A percentile compares a stretch with the other conserved stretches of the same genome.
These are phyloP conservation scores for Aspergillus biplanus DNA, from an alignment of 495 filamentous ascomycete species.

Conservation along the genomic window DNA sequence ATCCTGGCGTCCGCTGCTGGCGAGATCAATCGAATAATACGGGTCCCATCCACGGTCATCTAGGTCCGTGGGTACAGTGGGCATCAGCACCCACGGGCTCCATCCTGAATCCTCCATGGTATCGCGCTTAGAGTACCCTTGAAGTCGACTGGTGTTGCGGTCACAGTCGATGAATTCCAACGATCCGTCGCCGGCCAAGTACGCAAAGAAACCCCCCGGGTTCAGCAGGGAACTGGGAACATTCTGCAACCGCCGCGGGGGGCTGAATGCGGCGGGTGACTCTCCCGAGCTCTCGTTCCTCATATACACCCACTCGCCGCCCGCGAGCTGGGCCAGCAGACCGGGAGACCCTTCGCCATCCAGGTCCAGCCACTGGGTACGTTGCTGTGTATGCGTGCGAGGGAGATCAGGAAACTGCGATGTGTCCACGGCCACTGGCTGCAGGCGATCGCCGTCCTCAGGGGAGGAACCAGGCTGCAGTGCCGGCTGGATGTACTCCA, in stretches of 20 bases:
- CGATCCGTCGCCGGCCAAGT: not conserved
- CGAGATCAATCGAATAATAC: not conserved
- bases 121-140: not conserved
- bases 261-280: not conserved
- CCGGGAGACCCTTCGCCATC: slow-evolving; percentile 11
- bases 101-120: not conserved
- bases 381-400: not conserved
- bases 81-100: not conserved
- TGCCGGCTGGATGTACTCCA: not conserved
- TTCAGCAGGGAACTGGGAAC: not conserved
- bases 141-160: not conserved
- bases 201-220: not conserved
- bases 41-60: not conserved
- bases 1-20: not conserved
- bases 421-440: not conserved
- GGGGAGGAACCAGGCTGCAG: no score
- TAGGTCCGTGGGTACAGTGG: no score
- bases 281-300: not conserved
- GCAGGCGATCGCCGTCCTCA: no score
- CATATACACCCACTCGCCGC: slow-evolving; percentile 1
- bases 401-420: not conserved
- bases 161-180: not conserved
- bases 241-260: not conserved
- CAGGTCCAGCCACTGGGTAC: slow-evolving; percentile 10
- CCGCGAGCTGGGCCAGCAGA: not conserved